Evolutionary conservation across 768 basidiomycete species (phyloP), one percentile per base, ranked within the genome.

Genomic region (Auricularia auricula-judae): DNA sequence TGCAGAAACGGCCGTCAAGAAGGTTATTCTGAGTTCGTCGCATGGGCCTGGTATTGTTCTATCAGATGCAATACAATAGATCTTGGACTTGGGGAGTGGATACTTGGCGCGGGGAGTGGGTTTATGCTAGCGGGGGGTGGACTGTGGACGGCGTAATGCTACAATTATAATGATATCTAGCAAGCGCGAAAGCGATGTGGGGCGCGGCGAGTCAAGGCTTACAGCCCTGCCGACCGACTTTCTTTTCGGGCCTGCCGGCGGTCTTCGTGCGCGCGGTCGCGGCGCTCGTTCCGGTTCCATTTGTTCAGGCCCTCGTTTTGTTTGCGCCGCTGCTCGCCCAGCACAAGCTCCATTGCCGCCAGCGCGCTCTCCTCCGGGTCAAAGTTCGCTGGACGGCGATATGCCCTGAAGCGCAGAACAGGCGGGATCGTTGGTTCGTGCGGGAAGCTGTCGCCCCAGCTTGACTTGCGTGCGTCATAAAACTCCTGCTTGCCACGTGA

Each of bases 371-470:
- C 56, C 16, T 59, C 56, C 8, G 18, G 7, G 56, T 59, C 56
- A 29, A 59, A 59, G 34, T 59, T 29, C 4, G 21, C 12, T 39
- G 56, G n/a, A 23, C 63, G 56, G 10, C 14, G 29, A 18, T 29
- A 29, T 29, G 56, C 4, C 23, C 36, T 79, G 70, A 79, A 76
- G 3, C 88, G 85, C 67, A 86, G 83, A 64, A 89, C 84, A 0
- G 89, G 85, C 4, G 79, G 71, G 71, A 89, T 91, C 75, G 93
- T 94, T 3, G 93, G 85, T 18, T 79, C 75, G 71, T 98, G 95
- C 23, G 97, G 97, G 75, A 98, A 98, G 29, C 92, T 79, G 72
- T 98, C 97, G 21, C 97, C 97, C 95, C 96, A 98, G 10, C 75
- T 76, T 0, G 91, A 86, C 76, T 98, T 98, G 42, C 95, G 86